Conservation (phyloP, 352 stramenopile genomes). For the Pythium aphanidermatum region DNA sequence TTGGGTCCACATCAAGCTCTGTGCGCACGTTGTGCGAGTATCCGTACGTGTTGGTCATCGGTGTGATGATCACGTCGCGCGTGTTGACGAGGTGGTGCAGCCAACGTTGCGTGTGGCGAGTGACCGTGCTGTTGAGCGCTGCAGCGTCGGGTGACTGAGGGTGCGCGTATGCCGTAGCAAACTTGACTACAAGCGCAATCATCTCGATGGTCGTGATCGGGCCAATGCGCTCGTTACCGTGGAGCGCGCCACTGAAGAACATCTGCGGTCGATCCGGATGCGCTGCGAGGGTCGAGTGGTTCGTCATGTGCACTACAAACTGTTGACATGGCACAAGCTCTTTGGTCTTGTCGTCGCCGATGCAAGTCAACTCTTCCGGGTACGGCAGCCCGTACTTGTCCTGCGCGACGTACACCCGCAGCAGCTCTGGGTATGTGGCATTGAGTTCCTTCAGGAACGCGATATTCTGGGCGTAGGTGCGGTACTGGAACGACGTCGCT, state of each 20-base stretch:
- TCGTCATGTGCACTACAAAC: conserved; percentile 84
- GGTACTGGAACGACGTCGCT: conserved; percentile 48
- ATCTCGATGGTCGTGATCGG: conserved; percentile 89
- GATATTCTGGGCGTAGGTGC: conserved; percentile 65
- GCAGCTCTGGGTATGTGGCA: conserved; percentile 65
- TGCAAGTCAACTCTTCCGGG: conserved; percentile 54
- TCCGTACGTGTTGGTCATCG: conserved; percentile 94
- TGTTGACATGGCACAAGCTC: conserved; percentile 59
- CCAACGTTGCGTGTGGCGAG: conserved; percentile 55
- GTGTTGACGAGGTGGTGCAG: conserved; percentile 84
- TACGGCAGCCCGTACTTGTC: conserved; percentile 78
- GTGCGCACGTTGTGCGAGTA: conserved; percentile 80
- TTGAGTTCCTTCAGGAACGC: conserved; percentile 61
- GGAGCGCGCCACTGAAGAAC: conserved; percentile 95
- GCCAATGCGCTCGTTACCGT: conserved; percentile 94
- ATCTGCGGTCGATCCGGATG: conserved; percentile 87
- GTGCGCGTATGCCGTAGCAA: conserved; percentile 33
- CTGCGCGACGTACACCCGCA: conserved; percentile 77
- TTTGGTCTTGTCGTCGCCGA: conserved; percentile 36
- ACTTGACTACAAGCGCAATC: conserved; percentile 78
- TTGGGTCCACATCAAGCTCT: conserved; percentile 93
- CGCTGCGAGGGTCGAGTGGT: conserved; percentile 72
- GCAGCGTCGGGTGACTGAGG: conserved; percentile 4
- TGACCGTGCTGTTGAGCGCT: conserved; percentile 16
- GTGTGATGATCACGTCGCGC: conserved; percentile 74